These are phyloP conservation scores for Gillenia trifoliata DNA, from an alignment of 306 rosid genomes.

Conservation along the genomic window DNA sequence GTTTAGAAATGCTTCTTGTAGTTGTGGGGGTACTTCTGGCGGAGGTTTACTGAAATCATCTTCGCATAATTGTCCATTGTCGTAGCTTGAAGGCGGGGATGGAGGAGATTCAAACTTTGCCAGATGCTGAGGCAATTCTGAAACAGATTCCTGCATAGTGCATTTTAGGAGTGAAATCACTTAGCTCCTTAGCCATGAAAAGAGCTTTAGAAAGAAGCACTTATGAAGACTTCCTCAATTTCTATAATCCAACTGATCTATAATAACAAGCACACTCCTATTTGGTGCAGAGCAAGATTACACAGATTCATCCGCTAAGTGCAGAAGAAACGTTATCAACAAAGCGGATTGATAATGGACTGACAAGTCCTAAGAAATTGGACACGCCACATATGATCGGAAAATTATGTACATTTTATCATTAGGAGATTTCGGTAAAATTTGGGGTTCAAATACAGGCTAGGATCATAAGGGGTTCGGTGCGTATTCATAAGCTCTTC, in stretches of 20 bases:
- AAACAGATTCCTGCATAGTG: slow-evolving; percentile 45
- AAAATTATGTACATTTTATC: background rate
- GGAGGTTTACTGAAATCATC: slow-evolving; percentile 67
- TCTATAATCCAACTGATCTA: background rate
- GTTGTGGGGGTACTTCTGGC: slow-evolving; percentile 72
- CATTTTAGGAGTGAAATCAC: background rate
- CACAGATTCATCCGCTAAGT: background rate
- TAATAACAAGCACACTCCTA: background rate
- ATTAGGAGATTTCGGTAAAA: background rate
- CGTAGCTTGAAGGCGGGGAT: slow-evolving; percentile 86
- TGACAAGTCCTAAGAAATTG: background rate
- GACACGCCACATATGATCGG: background rate
- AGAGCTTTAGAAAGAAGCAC: background rate
- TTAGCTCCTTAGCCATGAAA: background rate
- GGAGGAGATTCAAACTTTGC: slow-evolving; percentile 51
- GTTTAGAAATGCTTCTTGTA: slow-evolving; percentile 34
- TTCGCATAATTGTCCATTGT: slow-evolving; percentile 42
- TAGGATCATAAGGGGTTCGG: background rate
- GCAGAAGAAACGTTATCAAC: background rate
- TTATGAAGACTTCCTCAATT: background rate
- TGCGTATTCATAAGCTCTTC: background rate
- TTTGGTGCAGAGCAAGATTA: background rate
- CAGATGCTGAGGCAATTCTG: slow-evolving; percentile 35
- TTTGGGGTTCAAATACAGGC: background rate
- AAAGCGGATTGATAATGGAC: background rate